Evolutionary conservation across 139 green algal species (phyloP).

Genomic region (Tetraselmis striata): DNA sequence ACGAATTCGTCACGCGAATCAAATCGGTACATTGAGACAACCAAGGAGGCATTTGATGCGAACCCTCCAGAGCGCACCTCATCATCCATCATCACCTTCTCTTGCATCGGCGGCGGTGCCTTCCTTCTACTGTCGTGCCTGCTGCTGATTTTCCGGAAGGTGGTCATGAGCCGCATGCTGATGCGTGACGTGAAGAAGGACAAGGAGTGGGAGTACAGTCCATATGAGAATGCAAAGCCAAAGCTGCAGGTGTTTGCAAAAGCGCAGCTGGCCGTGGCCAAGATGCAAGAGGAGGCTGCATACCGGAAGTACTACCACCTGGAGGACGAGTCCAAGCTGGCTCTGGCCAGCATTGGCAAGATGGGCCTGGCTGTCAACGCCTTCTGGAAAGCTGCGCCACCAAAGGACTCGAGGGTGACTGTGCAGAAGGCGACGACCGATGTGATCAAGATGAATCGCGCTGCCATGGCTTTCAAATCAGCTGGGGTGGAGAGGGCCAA

Average conservation of each 20-base stretch:
- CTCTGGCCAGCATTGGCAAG: background rate
- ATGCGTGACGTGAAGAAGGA: background rate
- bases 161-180: background rate
- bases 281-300: background rate
- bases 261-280: background rate
- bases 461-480: background rate
- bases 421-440: background rate
- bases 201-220: background rate
- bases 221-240: background rate
- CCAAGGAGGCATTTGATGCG: background rate
- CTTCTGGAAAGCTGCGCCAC: background rate
- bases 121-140: background rate
- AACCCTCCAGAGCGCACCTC: background rate
- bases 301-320: background rate
- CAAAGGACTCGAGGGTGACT: background rate
- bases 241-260: background rate
- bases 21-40: background rate
- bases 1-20: background rate
- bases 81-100: background rate
- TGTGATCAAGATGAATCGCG: background rate
- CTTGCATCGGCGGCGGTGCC: background rate
- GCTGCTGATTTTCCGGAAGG: background rate
- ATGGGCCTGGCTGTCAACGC: background rate
- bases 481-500: background rate
- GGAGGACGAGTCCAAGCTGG: background rate